Percentiles rank a stretch among this genome's conserved stretches.
Conservation (phyloP, 768 basidiomycete species). For the Pleurotus tuber-regium region DNA sequence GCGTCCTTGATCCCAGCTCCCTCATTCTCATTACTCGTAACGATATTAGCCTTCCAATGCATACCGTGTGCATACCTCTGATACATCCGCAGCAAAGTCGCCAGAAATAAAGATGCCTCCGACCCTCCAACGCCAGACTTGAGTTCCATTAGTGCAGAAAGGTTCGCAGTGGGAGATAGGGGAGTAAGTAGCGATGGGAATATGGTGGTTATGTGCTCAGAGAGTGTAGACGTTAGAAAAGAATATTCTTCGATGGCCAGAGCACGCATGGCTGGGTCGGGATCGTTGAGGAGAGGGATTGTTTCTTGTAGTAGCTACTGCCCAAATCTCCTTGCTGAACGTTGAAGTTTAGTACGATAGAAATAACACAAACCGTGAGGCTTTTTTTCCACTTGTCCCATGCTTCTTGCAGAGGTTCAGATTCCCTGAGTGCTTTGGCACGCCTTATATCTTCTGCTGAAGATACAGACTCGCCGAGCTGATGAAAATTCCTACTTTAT, state of each 20-base stretch:
- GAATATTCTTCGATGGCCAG: constrained; percentile 70
- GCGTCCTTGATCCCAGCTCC: constrained; percentile 76
- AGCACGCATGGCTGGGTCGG: constrained; percentile 71
- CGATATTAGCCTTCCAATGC: constrained; percentile 59
- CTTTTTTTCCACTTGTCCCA: constrained; percentile 66
- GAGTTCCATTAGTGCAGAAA: constrained; percentile 84
- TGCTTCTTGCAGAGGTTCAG: constrained; percentile 62
- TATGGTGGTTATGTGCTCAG: constrained; percentile 33
- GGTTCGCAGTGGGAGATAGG: constrained; percentile 55
- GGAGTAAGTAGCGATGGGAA: constrained; percentile 79
- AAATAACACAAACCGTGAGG: constrained; percentile 45
- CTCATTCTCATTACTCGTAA: constrained; percentile 57
- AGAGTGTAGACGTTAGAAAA: constrained; percentile 36
- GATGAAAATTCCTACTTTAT: constrained; percentile 10
- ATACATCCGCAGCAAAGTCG: constrained; percentile 82
- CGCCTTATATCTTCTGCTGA: constrained; percentile 54
- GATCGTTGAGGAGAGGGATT: constrained; percentile 58
- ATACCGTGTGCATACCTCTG: constrained; percentile 54
- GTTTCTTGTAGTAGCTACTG: constrained; percentile 70
- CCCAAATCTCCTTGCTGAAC: constrained; percentile 15
- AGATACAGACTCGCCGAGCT: constrained; percentile 55
- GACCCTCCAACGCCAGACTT: constrained; percentile 93
- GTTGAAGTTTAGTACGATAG: background rate
- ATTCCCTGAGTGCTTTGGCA: constrained; percentile 64
- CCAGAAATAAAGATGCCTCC: constrained; percentile 81